Percentiles rank a stretch among this genome's conserved stretches.
Conservation (phyloP, 345 rosid species). For the Combretum micranthum region DNA sequence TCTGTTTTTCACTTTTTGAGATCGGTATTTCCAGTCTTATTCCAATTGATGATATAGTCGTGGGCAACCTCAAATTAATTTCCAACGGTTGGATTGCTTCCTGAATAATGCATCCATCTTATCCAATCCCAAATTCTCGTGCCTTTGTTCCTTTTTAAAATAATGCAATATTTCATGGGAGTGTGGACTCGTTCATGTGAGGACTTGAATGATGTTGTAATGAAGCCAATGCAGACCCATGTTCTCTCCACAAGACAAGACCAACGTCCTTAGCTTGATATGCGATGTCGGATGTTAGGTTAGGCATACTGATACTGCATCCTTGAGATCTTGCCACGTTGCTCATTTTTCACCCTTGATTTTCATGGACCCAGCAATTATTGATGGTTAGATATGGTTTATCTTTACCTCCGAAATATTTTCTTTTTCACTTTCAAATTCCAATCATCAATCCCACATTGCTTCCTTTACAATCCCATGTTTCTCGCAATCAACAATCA, state of each 20-base stretch:
- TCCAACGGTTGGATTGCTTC: no score
- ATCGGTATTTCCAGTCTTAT: no score
- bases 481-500: neutral
- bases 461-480: neutral
- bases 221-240: constrained; percentile 20
- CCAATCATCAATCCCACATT: constrained; percentile 5
- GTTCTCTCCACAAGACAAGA: constrained; percentile 12
- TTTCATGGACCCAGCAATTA: neutral
- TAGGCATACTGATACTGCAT: neutral
- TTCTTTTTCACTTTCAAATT: constrained; percentile 4
- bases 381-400: no score
- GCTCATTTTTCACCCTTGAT: constrained; percentile 2
- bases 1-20: no score
- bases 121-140: no score
- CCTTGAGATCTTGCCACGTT: constrained; percentile 7
- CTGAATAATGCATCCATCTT: no score
- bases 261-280: neutral
- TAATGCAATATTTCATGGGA: no score
- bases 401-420: no score
- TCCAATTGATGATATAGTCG: no score
- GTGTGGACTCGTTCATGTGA: constrained; percentile 18
- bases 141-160: no score
- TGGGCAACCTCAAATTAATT: no score
- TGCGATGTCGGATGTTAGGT: no score
- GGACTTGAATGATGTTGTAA: constrained; percentile 12